These are phyloP conservation scores for Colletotrichum spinosum DNA, from an alignment of 2,329 filamentous ascomycete species.

Conservation along the genomic window DNA sequence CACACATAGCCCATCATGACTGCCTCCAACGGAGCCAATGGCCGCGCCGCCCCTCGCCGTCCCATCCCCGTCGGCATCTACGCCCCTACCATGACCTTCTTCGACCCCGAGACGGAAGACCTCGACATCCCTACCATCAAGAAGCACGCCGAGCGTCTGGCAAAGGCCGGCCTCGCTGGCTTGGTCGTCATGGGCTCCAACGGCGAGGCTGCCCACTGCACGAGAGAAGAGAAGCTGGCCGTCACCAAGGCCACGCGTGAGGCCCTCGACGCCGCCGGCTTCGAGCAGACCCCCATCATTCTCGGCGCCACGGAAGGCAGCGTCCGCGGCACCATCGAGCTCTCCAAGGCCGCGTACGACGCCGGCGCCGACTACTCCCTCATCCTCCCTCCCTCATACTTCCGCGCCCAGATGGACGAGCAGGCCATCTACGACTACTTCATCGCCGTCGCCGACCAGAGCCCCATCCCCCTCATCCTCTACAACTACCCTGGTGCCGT, in stretches of 20 bases:
- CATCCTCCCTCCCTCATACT: conserved; percentile 85
- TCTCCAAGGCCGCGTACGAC: conserved; percentile 73
- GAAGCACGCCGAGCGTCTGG: conserved; percentile 83
- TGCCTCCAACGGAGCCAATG: conserved; percentile 38
- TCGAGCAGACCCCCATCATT: conserved; percentile 80
- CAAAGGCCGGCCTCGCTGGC: conserved; percentile 81
- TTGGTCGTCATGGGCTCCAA: conserved; percentile 92
- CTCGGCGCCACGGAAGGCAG: conserved; percentile 85
- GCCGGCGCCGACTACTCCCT: conserved; percentile 85
- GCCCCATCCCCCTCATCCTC: conserved; percentile 81
- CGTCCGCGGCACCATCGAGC: conserved; percentile 82
- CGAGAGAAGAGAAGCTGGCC: conserved; percentile 78
- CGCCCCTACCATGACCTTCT: conserved; percentile 91
- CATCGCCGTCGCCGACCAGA: conserved; percentile 78
- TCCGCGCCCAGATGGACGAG: conserved; percentile 81
- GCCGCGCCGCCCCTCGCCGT: conserved; percentile 51
- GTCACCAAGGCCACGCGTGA: conserved; percentile 84
- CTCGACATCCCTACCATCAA: conserved; percentile 84
- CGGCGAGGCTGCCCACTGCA: conserved; percentile 88
- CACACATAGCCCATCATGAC: conserved; percentile 36
- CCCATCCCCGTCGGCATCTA: conserved; percentile 86
- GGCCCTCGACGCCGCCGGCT: conserved; percentile 85
- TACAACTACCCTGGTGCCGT: conserved; percentile 95
- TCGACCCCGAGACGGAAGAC: conserved; percentile 85
- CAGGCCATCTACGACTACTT: conserved; percentile 80